Percentiles rank a stretch among this genome's conserved stretches.
These are phyloP conservation scores for Leccinum fallax DNA, from an alignment of 1,284 basidiomycete genomes.

Conservation along the genomic window DNA sequence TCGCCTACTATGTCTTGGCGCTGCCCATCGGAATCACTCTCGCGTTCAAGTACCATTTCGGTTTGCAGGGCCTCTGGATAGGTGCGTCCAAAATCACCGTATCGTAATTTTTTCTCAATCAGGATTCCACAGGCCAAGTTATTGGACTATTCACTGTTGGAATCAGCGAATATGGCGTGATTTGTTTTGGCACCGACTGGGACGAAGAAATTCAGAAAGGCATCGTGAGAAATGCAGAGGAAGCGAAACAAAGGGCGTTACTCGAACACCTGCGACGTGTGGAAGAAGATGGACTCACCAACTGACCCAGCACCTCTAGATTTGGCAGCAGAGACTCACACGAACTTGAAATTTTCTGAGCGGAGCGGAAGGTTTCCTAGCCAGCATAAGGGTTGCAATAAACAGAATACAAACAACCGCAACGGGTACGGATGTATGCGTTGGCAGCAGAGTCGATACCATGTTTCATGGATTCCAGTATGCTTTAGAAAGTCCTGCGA, in stretches of 20 bases:
- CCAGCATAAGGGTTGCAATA: neutral
- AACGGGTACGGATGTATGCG: neutral
- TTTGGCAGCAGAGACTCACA: neutral
- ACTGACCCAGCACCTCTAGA: conserved; percentile 12
- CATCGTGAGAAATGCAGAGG: conserved; percentile 50
- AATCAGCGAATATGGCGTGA: conserved; percentile 63
- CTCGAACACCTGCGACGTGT: conserved; percentile 18
- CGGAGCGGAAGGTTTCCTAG: neutral
- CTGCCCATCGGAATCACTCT: conserved; percentile 70
- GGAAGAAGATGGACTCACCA: conserved; percentile 15
- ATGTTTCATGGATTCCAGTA: neutral
- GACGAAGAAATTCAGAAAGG: conserved; percentile 58
- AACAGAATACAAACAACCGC: neutral
- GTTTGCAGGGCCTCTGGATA: conserved; percentile 72
- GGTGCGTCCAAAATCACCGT: conserved; percentile 37
- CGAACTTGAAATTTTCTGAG: neutral
- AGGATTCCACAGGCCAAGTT: conserved; percentile 58
- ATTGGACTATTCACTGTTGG: conserved; percentile 74
- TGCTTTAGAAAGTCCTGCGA: neutral
- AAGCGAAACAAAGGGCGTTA: conserved; percentile 43
- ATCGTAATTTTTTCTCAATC: neutral
- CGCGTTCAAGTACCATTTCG: conserved; percentile 57
- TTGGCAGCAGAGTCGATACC: neutral
- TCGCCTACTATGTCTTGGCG: conserved; percentile 78
- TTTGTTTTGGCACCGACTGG: conserved; percentile 71